phyloP scores from a whole-genome alignment of 179 eudicot genomes.

The Sideroxylon spinosum region DNA sequence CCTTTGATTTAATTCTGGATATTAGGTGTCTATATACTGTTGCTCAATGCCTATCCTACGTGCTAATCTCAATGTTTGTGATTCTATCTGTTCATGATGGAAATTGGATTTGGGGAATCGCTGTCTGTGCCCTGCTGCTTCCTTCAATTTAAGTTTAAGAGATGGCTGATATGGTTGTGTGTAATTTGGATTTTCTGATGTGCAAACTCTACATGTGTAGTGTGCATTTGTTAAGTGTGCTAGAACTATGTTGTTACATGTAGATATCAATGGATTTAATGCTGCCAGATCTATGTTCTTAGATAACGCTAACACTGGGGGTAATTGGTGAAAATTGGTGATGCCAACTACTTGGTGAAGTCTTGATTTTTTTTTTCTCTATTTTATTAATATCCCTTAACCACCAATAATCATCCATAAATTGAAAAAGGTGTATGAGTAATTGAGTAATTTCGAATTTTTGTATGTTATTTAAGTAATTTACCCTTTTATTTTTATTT shows the following conservation, averaged over 20 bases:
- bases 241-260: not conserved
- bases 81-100: not conserved
- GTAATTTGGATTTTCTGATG: not conserved
- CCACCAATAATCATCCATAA: too few species aligned
- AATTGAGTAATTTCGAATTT: too few species aligned
- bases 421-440: too few species aligned
- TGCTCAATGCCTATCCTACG: not conserved
- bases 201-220: too few species aligned
- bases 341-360: too few species aligned
- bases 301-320: not conserved
- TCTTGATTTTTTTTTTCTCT: not conserved
- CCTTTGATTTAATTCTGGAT: not conserved
- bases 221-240: not conserved
- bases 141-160: not conserved
- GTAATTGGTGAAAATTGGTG: not conserved
- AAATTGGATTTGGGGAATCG: conserved; percentile 1
- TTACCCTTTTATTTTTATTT: too few species aligned
- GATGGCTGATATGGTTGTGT: not conserved
- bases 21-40: not conserved
- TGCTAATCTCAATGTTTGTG: not conserved
- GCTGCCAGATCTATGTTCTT: not conserved
- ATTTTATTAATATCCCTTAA: too few species aligned
- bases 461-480: too few species aligned
- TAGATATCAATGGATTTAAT: not conserved
- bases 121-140: not conserved